Base-by-base conservation (phyloP, 495 filamentous ascomycete species). In the Filosporella fistucella region DNA sequence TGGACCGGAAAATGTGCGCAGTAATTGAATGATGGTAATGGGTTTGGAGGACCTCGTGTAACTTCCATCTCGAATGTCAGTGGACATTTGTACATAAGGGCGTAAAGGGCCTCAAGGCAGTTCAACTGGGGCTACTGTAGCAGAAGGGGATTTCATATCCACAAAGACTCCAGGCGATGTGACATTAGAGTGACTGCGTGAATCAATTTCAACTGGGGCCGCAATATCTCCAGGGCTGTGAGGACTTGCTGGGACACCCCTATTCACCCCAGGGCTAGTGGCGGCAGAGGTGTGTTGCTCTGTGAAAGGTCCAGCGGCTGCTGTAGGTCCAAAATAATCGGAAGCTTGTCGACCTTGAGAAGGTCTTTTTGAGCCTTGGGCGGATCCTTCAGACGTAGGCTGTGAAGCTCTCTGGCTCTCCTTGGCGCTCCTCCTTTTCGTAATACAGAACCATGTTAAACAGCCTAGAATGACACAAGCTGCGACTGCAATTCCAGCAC, bases 201-300 rank as follows among this genome's bases (percentile, higher is more conserved):
- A 47, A 49, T 58, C 56, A 35, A 54, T 55, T 24, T 60, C 57
- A 1, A 60, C 57, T 20, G 57, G 57, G 8, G 42, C 28, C 13
- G 34, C 18, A 45, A 56, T 53, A 56, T 56, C 52, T 13, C 47
- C 49, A 18, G 56, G 56, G 17, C 38, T 36, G 14, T 50, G 14
- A 7, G 56, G 56, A 3, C 9, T 34, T 9, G 24, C 14, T 13
- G 52, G 52, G 2, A 55, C 56, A 2, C 56, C 56, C 39, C 48
- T 54, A 9, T 45, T 14, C 10, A 10, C 21, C 14, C 34, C 24
- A 7, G 44, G 45, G 12, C 30, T 48, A 6, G 24, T 36, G 1
- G 16, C 38, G 4, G 32, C 3, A 23, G 20, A 8, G 12, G 22
- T 32, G 29, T 53, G 34, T 5, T 52, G 36, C 8, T 40, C 23